Percentiles rank a stretch among this genome's conserved stretches.
Conservation (phyloP, 1,284 basidiomycete genomes). For the Leccinum colubrinum region DNA sequence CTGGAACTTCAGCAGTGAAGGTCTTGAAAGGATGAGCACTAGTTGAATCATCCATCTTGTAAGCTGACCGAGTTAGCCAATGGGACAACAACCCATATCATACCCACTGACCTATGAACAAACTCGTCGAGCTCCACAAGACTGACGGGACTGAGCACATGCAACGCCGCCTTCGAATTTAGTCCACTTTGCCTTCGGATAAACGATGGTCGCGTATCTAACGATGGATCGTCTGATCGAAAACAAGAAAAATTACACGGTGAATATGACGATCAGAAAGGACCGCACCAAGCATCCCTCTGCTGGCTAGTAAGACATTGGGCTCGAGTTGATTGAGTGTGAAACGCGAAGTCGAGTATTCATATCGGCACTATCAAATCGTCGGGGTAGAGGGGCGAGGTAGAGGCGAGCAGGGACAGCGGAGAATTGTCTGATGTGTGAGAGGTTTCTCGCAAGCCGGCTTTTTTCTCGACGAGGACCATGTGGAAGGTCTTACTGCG, state of each 20-base stretch:
- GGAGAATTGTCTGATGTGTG: constrained; percentile 74
- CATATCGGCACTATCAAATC: constrained; percentile 96
- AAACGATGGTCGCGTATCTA: constrained; percentile 68
- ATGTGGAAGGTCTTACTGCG: constrained; percentile 77
- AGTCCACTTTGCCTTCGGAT: too few relatives aligned
- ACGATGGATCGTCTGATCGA: constrained; percentile 71
- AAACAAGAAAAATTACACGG: background rate
- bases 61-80: too few relatives aligned
- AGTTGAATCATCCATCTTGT: constrained; percentile 2
- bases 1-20: constrained; percentile 81
- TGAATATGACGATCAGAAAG: background rate
- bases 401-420: constrained; percentile 83
- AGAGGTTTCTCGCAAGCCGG: constrained; percentile 67
- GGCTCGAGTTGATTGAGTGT: constrained; percentile 54
- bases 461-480: constrained; percentile 76
- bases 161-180: too few relatives aligned
- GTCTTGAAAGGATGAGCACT: constrained; percentile 16
- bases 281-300: constrained; percentile 71
- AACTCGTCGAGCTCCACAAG: too few relatives aligned
- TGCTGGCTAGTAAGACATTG: constrained; percentile 85
- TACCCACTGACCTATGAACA: constrained; percentile 36
- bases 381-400: constrained; percentile 90
- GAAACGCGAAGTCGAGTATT: constrained; percentile 62
- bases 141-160: too few relatives aligned
- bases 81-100: too few relatives aligned